Evolutionary conservation across 345 rosid species (phyloP), one percentile per base, ranked within the genome.

Genomic region (Lenwebbia sp.): DNA sequence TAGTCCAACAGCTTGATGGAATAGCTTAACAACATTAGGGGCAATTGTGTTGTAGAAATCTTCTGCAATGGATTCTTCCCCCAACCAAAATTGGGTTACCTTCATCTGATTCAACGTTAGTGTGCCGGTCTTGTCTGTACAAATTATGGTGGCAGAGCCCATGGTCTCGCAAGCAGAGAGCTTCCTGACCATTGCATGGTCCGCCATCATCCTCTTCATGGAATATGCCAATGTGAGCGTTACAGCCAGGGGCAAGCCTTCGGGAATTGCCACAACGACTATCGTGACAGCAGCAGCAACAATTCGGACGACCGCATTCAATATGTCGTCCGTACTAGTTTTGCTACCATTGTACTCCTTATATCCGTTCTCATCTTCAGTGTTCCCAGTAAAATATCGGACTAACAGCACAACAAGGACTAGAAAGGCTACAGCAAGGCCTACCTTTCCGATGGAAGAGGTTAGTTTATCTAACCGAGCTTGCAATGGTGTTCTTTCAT

Each of bases 71-170:
- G 86, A 47, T 84, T 94, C 92, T 25, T 88, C 85, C 47, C 98
- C 98, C 1, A 91, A 83, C 94, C 96, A 94, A 84, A 93, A 91
- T 85, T 92, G 91, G 1, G 93, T 93, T 81, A 94, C 98, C 82
- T 90, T 90, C 97, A 95, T 95, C 70, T 87, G 91, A 88, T 94
- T 94, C 84, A 92, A 86, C n/a, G 99, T 96, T 47, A 96, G 92
- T n/a, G 96, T 94, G 26, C 98, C 98, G 6, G 98, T 95, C 91
- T 94, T 96, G 70, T 95, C 95, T 0, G 97, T 96, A 78, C 97
- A 95, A 1, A 96, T 93, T 13, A 90, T 88, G 6, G 97, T 93
- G 3, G 97, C 96, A 10, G 96, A 96, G n/a, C 98, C 96, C 96
- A 96, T 96, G 5, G 97, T 95, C 87, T 96, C 99, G 30, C 98